phyloP scores from a whole-genome alignment of 169 alveolate species.

The Plasmodium gallinaceum region DNA sequence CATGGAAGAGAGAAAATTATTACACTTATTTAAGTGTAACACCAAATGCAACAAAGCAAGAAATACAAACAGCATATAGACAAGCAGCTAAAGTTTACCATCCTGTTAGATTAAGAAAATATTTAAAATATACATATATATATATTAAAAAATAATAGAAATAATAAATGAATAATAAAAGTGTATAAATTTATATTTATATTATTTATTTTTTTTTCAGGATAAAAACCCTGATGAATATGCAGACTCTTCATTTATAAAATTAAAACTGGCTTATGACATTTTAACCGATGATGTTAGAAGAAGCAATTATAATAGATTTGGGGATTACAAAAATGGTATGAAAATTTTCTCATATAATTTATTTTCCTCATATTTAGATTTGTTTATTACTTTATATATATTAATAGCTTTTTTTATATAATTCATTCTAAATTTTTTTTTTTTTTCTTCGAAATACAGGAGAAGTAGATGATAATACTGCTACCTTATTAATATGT shows the following conservation, averaged over 20 bases:
- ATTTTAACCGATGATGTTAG: constrained; percentile 58
- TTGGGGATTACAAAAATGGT: constrained; percentile 77
- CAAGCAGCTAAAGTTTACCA: constrained; percentile 76
- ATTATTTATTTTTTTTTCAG: constrained; percentile 11
- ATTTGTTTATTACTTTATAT: no score
- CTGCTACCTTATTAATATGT: constrained; percentile 68
- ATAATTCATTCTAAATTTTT: neutral
- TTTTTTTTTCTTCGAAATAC: neutral
- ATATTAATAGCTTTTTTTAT: neutral
- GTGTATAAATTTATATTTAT: neutral
- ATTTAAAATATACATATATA: neutral
- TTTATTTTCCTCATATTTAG: neutral
- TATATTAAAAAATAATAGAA: neutral
- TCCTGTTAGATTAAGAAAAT: constrained; percentile 36
- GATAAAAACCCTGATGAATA: constrained; percentile 69
- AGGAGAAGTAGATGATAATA: constrained; percentile 76
- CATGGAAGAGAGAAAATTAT: constrained; percentile 72
- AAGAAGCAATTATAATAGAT: constrained; percentile 73
- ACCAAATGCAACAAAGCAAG: constrained; percentile 75
- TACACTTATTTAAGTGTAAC: constrained; percentile 48
- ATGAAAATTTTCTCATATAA: neutral
- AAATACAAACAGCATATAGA: constrained; percentile 74
- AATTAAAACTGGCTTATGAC: constrained; percentile 67
- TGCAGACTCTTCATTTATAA: constrained; percentile 66
- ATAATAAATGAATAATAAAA: neutral